Evolutionary conservation across 1,284 basidiomycete species (phyloP).

Genomic region (Trametes pubescens): DNA sequence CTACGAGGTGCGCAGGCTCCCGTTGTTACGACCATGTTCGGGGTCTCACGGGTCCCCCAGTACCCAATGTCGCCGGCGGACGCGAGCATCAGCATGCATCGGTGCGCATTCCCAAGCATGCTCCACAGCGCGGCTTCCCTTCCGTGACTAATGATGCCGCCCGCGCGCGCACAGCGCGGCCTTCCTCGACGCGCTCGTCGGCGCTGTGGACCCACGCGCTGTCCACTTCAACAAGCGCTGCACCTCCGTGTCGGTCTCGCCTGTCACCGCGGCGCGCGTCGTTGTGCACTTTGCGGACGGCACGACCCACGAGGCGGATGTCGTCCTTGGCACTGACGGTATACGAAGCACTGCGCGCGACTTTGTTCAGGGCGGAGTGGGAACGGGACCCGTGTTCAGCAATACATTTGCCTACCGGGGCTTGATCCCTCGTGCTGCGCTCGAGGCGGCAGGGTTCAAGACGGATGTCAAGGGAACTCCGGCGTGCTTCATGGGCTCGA

Average conservation of each 20-base stretch:
- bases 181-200: constrained; percentile 56
- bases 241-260: constrained; percentile 41
- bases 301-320: constrained; percentile 53
- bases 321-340: constrained; percentile 63
- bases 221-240: constrained; percentile 62
- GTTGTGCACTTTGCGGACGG: constrained; percentile 56
- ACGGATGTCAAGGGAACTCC: constrained; percentile 47
- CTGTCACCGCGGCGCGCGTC: constrained; percentile 38
- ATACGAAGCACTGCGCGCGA: constrained; percentile 53
- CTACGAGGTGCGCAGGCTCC: constrained; percentile 50
- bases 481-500: constrained; percentile 51
- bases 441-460: constrained; percentile 52
- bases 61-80: constrained; percentile 35
- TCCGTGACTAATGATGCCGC: constrained; percentile 2
- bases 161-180: constrained; percentile 46
- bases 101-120: constrained; percentile 32
- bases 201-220: constrained; percentile 49
- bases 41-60: constrained; percentile 8
- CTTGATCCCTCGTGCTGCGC: constrained; percentile 48
- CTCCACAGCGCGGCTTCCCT: neutral
- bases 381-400: constrained; percentile 47
- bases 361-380: constrained; percentile 45
- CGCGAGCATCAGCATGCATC: constrained; percentile 43
- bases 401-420: constrained; percentile 57
- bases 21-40: neutral